Percentiles rank a stretch among this genome's conserved stretches.
Conservation (phyloP, 1,284 basidiomycete species). For the Cerrena zonata region DNA sequence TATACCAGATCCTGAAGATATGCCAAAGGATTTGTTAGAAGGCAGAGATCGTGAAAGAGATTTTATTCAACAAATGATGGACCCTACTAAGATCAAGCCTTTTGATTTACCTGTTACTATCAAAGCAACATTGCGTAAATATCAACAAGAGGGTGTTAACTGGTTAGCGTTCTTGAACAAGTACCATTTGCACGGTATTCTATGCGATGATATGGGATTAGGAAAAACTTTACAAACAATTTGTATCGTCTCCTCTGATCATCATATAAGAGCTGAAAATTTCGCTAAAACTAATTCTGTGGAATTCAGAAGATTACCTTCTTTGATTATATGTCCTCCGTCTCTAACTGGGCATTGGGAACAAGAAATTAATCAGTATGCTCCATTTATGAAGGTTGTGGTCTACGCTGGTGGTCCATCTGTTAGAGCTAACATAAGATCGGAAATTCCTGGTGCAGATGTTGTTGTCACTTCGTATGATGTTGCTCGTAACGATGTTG, state of each 20-base stretch:
- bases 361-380: too few relatives aligned
- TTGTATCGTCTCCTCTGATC: conserved; percentile 92
- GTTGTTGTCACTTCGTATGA: conserved; percentile 97
- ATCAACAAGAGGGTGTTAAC: conserved; percentile 97
- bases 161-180: conserved; percentile 98
- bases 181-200: conserved; percentile 95
- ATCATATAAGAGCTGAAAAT: conserved; percentile 76
- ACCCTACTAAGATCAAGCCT: conserved; percentile 89
- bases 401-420: conserved; percentile 86
- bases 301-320: conserved; percentile 95
- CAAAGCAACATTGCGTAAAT: conserved; percentile 92
- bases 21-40: conserved; percentile 84
- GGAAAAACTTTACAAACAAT: conserved; percentile 98
- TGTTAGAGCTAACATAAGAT: conserved; percentile 69
- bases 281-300: conserved; percentile 65
- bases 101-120: conserved; percentile 85
- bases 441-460: conserved; percentile 71
- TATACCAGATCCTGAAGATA: conserved; percentile 88
- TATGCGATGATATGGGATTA: conserved; percentile 99
- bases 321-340: too few relatives aligned
- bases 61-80: conserved; percentile 90
- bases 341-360: too few relatives aligned
- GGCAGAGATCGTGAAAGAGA: conserved; percentile 84
- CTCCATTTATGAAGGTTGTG: conserved; percentile 78
- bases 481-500: conserved; percentile 91